Evolutionary conservation across 108 stramenopile genomes (phyloP).

Genomic region (Cylindrotheca fusiformis): DNA sequence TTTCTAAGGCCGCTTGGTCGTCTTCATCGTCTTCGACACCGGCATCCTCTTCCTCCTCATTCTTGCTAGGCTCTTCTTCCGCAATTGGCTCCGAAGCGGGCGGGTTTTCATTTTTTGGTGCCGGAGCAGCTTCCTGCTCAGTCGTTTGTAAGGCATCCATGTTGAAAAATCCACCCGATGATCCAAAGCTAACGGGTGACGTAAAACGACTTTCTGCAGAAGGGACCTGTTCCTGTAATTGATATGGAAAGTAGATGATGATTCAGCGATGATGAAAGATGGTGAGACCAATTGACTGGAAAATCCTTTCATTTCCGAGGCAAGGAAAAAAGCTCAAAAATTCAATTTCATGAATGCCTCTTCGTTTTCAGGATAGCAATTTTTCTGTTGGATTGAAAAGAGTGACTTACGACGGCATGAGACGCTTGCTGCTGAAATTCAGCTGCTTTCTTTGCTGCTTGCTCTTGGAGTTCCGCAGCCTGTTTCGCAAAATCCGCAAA

Average conservation of each 20-base stretch:
- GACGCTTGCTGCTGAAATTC: constrained; percentile 2
- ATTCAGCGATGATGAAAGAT: too few relatives aligned
- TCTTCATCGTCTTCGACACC: constrained; percentile 25
- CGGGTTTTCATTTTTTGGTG: neutral
- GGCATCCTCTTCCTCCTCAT: neutral
- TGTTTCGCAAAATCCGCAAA: constrained; percentile 65
- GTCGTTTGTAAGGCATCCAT: constrained; percentile 55
- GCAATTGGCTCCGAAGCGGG: neutral
- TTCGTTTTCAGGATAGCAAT: too few relatives aligned
- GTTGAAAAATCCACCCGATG: constrained; percentile 46
- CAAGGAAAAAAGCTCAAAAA: too few relatives aligned
- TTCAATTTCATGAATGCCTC: too few relatives aligned
- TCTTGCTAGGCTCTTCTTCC: too few relatives aligned
- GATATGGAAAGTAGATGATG: too few relatives aligned
- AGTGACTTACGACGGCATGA: neutral
- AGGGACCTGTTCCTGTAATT: neutral
- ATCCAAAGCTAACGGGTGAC: neutral
- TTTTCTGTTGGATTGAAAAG: too few relatives aligned
- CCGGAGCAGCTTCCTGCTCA: neutral
- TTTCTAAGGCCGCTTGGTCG: neutral
- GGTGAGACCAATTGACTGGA: too few relatives aligned
- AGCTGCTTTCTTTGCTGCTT: constrained; percentile 18
- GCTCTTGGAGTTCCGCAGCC: constrained; percentile 63
- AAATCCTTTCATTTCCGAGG: too few relatives aligned
- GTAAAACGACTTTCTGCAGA: neutral